phyloP scores from a whole-genome alignment of 2,329 filamentous ascomycete genomes.

The Paramyrothecium roridum region DNA sequence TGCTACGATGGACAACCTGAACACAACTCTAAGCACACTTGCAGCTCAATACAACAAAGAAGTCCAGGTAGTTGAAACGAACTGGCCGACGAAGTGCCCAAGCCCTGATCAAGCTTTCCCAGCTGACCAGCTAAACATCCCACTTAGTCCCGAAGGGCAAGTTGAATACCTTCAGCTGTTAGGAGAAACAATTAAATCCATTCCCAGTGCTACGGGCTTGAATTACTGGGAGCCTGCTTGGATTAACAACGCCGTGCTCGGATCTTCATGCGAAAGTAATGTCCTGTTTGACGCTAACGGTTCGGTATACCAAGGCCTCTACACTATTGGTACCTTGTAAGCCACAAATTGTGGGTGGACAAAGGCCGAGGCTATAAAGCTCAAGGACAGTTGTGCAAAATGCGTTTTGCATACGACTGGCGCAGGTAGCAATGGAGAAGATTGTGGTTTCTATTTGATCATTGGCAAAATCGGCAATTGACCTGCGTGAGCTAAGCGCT shows the following conservation, averaged over 20 bases:
- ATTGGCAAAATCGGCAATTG: too few relatives aligned
- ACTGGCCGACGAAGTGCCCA: constrained; percentile 67
- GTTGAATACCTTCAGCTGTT: constrained; percentile 57
- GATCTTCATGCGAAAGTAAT: constrained; percentile 64
- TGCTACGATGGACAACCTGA: constrained; percentile 57
- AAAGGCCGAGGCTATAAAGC: too few relatives aligned
- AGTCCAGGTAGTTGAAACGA: constrained; percentile 65
- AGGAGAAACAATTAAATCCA: constrained; percentile 50
- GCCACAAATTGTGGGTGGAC: too few relatives aligned
- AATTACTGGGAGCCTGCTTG: constrained; percentile 76
- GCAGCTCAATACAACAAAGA: constrained; percentile 60
- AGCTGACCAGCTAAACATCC: constrained; percentile 54
- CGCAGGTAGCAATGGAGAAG: too few relatives aligned
- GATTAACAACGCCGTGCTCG: constrained; percentile 62
- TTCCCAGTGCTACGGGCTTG: constrained; percentile 54
- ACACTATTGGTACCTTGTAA: too few relatives aligned
- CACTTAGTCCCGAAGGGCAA: constrained; percentile 63
- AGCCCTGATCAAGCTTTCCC: constrained; percentile 58
- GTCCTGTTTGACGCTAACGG: constrained; percentile 63
- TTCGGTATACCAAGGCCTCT: too few relatives aligned
- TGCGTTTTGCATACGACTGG: too few relatives aligned
- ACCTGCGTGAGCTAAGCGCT: too few relatives aligned
- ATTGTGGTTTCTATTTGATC: too few relatives aligned
- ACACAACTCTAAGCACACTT: constrained; percentile 55
- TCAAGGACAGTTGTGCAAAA: too few relatives aligned